Base-by-base conservation (phyloP, 129 eudicot species). In the Chrysanthemum makinoi region DNA sequence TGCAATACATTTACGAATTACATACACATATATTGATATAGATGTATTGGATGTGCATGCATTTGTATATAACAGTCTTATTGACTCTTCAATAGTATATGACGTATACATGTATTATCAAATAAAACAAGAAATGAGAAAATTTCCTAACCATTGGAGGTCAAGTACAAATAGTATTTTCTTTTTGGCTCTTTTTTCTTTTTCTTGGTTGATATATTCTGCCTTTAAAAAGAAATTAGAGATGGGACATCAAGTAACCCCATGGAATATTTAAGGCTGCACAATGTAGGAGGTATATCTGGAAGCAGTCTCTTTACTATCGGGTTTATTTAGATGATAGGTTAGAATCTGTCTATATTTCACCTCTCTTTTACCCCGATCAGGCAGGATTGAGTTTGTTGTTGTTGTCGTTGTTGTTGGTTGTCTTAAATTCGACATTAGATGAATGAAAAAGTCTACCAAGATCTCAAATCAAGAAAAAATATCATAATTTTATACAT, bases 141-240 rank as follows among this genome's bases (percentile, higher is more conserved):
- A 48, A 44, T 46, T n/a, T 35, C 53, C 35, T 11, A 47, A 71
- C 60, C 47, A 35, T 24, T 9, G 61, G 19, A 65, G 68, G 62
- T 59, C 68, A 68, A 70, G 69, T 50, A 69, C 79, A 79, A 74
- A 65, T 69, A 74, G 69, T 51, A 57, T 39, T 74, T 65, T 65
- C 76, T 62, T 82, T 64, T 82, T 52, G 86, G 67, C 51, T 56
- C 39, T n/a, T 65, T 65, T 75, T 69, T 72, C 77, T 65, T 55
- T 63, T 70, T 77, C 14, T 56, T 77, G 76, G 65, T 70, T 77
- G 63, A 52, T 63, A 77, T 70, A 70, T 72, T 63, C 61, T 39
- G 8, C 72, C 72, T 53, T 62, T 8, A 39, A 7, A 52, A 70
- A 77, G 77, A 78, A 54, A 65, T 55, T 78, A 55, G 33, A 55